Percentiles rank a stretch among this genome's conserved stretches.
Evolutionary conservation across 2,329 filamentous ascomycete species (phyloP).

Genomic region (Claviceps digitariae): DNA sequence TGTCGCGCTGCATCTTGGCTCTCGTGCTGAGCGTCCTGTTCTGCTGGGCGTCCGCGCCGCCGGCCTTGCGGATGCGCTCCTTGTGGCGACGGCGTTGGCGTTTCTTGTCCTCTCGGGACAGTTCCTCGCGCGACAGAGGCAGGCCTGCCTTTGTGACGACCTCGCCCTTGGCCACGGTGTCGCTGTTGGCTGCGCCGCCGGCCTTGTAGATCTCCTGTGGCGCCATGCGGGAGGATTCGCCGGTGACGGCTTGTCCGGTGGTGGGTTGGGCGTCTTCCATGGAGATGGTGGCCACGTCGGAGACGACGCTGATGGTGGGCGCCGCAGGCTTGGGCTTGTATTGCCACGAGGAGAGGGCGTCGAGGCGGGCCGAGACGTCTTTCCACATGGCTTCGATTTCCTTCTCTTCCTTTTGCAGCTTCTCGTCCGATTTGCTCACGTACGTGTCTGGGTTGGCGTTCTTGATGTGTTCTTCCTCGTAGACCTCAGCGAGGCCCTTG

Average conservation of each 20-base stretch:
- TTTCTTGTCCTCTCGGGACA: slow-evolving; percentile 75
- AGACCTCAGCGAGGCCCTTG: slow-evolving; percentile 79
- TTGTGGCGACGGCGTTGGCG: slow-evolving; percentile 68
- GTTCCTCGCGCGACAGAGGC: slow-evolving; percentile 69
- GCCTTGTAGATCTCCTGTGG: slow-evolving; percentile 89
- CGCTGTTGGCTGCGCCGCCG: slow-evolving; percentile 36
- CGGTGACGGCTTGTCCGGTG: slow-evolving; percentile 59
- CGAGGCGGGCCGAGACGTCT: slow-evolving; percentile 65
- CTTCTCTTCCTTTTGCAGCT: slow-evolving; percentile 65
- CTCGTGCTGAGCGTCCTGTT: slow-evolving; percentile 37
- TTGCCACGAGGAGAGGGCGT: slow-evolving; percentile 84
- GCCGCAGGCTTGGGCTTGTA: slow-evolving; percentile 82
- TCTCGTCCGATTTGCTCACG: slow-evolving; percentile 70
- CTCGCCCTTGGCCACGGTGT: slow-evolving; percentile 48
- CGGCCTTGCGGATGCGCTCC: slow-evolving; percentile 65
- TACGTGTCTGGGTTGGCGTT: slow-evolving; percentile 64
- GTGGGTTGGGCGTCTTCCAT: slow-evolving; percentile 95
- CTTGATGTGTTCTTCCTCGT: slow-evolving; percentile 83
- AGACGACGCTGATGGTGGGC: slow-evolving; percentile 71
- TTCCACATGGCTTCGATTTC: slow-evolving; percentile 78
- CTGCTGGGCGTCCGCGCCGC: slow-evolving; percentile 23
- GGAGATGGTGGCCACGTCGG: slow-evolving; percentile 78
- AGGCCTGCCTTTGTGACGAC: slow-evolving; percentile 65
- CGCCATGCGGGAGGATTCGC: slow-evolving; percentile 62
- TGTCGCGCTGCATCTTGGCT: slow-evolving; percentile 30